These are phyloP conservation scores for Leccinum variicolor DNA, from an alignment of 768 basidiomycete genomes.

Conservation along the genomic window DNA sequence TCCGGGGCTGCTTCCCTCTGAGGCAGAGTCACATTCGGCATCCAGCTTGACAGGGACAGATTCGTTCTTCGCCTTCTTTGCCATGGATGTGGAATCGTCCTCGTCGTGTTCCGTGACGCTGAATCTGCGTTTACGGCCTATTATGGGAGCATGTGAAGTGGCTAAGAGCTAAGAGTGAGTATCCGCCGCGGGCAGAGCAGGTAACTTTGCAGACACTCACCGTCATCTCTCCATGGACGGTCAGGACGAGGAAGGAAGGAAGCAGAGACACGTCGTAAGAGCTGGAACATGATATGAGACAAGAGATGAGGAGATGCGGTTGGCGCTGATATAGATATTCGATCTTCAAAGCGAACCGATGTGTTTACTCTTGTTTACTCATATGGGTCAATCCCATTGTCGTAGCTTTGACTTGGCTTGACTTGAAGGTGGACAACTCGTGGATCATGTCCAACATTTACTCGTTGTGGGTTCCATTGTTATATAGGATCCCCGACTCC, in stretches of 20 bases:
- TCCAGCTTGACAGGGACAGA: constrained; percentile 21
- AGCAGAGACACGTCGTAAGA: constrained; percentile 68
- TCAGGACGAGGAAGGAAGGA: constrained; percentile 69
- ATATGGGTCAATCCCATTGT: neutral
- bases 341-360: neutral
- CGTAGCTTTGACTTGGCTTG: neutral
- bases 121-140: constrained; percentile 62
- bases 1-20: constrained; percentile 14
- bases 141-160: constrained; percentile 70
- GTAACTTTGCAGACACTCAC: constrained; percentile 38
- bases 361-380: constrained; percentile 28
- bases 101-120: constrained; percentile 44
- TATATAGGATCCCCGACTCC: too few relatives aligned
- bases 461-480: too few relatives aligned
- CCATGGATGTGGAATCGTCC: constrained; percentile 27
- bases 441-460: neutral
- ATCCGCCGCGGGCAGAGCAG: neutral
- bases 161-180: constrained; percentile 38
- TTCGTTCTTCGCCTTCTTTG: constrained; percentile 34
- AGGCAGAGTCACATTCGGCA: constrained; percentile 22
- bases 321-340: neutral
- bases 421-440: neutral
- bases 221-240: constrained; percentile 75
- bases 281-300: constrained; percentile 49
- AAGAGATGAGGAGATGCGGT: neutral